phyloP scores from a whole-genome alignment of 2,329 filamentous ascomycete genomes.

The Diaporthe capsici region DNA sequence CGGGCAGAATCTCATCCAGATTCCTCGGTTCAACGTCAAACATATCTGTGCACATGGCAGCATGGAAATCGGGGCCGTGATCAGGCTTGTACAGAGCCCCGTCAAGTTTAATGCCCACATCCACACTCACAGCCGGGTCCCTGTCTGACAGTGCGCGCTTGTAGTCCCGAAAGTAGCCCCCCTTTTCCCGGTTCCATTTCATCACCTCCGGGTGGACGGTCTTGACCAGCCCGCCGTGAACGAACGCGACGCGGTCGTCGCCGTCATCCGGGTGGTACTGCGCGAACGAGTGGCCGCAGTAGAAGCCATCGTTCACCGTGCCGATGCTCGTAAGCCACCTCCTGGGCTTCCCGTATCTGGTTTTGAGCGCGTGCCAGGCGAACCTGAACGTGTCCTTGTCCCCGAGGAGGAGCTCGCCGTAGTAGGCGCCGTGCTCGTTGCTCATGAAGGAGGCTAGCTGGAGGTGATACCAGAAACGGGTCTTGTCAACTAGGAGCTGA shows the following conservation, averaged over 20 bases:
- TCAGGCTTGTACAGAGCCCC: constrained; percentile 38
- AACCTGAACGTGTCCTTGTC: constrained; percentile 55
- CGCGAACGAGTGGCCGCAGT: constrained; percentile 52
- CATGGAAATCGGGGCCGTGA: constrained; percentile 32
- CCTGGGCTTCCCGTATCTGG: constrained; percentile 48
- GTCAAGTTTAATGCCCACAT: constrained; percentile 43
- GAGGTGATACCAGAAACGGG: constrained; percentile 53
- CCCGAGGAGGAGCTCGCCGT: constrained; percentile 48
- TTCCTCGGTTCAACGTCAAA: constrained; percentile 40
- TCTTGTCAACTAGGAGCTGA: constrained; percentile 54
- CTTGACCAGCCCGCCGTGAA: constrained; percentile 52
- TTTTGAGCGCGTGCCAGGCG: constrained; percentile 53
- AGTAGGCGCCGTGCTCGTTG: constrained; percentile 43
- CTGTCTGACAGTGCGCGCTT: constrained; percentile 44
- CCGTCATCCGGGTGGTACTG: constrained; percentile 52
- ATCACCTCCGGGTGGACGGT: constrained; percentile 46
- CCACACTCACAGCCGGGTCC: constrained; percentile 34
- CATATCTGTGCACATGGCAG: constrained; percentile 43
- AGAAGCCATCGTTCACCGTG: constrained; percentile 46
- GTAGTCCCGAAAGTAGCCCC: constrained; percentile 50
- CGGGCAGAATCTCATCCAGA: constrained; percentile 42
- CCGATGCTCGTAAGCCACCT: constrained; percentile 51
- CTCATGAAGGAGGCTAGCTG: constrained; percentile 53
- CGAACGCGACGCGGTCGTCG: constrained; percentile 47
- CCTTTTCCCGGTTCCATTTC: constrained; percentile 45